phyloP scores from a whole-genome alignment of 345 rosid species.

The Arabis hirsuta region DNA sequence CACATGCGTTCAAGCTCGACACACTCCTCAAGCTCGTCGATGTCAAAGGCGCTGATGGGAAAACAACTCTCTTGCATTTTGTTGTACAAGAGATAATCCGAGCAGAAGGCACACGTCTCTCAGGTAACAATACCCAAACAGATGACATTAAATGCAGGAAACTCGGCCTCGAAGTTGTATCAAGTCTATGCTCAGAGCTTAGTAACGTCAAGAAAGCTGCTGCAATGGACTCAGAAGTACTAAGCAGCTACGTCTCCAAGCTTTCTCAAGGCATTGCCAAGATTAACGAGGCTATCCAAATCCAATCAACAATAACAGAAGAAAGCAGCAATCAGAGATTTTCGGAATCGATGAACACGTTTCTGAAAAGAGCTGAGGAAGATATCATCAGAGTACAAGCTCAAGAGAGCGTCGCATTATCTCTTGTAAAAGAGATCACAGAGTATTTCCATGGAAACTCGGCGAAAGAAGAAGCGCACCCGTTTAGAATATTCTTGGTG shows the following conservation, averaged over 20 bases:
- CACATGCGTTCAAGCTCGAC: slow-evolving; percentile 97
- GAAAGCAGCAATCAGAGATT: slow-evolving; percentile 58
- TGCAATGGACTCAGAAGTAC: slow-evolving; percentile 94
- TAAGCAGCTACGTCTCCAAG: slow-evolving; percentile 77
- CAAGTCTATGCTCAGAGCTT: slow-evolving; percentile 80
- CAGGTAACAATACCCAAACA: slow-evolving; percentile 52
- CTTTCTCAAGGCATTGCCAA: slow-evolving; percentile 74
- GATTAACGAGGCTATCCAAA: slow-evolving; percentile 58
- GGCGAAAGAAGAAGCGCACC: slow-evolving; percentile 98
- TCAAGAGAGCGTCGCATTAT: slow-evolving; percentile 81
- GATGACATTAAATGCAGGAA: slow-evolving; percentile 85
- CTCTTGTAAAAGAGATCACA: slow-evolving; percentile 92
- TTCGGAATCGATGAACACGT: slow-evolving; percentile 72
- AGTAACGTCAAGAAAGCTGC: slow-evolving; percentile 91
- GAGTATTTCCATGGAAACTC: slow-evolving; percentile 99
- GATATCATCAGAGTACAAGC: slow-evolving; percentile 90
- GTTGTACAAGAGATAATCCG: slow-evolving; percentile 97
- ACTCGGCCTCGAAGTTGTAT: slow-evolving; percentile 93
- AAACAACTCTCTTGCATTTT: slow-evolving; percentile 94
- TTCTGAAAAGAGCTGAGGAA: slow-evolving; percentile 70
- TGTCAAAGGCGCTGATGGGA: slow-evolving; percentile 95
- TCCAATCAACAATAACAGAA: slow-evolving; percentile 42
- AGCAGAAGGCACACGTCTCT: slow-evolving; percentile 86
- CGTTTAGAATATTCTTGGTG: slow-evolving; percentile 96
- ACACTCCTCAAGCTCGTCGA: slow-evolving; percentile 95